These are phyloP conservation scores for Tylopilus vinaceipallidus DNA, from an alignment of 768 basidiomycete genomes.

Conservation along the genomic window DNA sequence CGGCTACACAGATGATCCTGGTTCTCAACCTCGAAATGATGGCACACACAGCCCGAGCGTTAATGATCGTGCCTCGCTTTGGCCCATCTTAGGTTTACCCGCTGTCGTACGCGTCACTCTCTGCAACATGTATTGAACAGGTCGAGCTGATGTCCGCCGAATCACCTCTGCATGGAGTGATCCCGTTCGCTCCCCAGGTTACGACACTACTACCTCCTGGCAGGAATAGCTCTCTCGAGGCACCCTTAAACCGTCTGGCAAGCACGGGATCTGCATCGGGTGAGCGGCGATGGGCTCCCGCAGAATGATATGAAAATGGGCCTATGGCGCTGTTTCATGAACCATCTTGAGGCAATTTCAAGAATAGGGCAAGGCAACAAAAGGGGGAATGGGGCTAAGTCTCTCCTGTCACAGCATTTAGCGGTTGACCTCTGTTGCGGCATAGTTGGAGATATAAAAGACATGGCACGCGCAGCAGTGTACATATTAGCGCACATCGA, in stretches of 20 bases:
- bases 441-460: slow-evolving; percentile 20
- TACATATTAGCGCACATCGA: no score
- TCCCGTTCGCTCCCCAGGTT: background rate
- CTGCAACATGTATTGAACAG: background rate
- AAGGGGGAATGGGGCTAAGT: background rate
- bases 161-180: background rate
- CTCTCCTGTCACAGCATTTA: background rate
- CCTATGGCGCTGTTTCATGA: no score
- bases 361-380: background rate
- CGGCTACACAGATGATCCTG: no score
- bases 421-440: no score
- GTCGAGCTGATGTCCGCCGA: no score
- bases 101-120: background rate
- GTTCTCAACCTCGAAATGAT: no score
- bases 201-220: no score
- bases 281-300: background rate
- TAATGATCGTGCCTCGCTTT: background rate
- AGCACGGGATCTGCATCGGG: background rate
- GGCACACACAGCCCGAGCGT: background rate
- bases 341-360: background rate
- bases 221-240: background rate
- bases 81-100: background rate
- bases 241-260: background rate
- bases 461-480: no score
- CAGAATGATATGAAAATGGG: no score